Evolutionary conservation across 2,329 filamentous ascomycete genomes (phyloP).

Genomic region (Fusarium sarcochroum): DNA sequence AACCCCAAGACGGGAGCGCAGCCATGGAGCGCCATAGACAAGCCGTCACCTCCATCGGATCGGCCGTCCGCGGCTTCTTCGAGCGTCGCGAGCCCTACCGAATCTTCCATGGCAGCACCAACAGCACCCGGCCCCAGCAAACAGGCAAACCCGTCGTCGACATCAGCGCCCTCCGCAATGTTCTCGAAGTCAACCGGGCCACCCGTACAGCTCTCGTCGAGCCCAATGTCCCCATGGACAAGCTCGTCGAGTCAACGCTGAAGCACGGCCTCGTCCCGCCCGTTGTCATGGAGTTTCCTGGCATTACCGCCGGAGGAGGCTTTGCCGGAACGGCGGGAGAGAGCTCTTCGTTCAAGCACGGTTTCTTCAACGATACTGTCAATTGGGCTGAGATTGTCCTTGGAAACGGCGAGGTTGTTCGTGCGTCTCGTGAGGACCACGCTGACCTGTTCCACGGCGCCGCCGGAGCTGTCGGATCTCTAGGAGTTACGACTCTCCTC

Average conservation of each 20-base stretch:
- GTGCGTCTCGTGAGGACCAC: constrained; percentile 66
- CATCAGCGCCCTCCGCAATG: constrained; percentile 74
- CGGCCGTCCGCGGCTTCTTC: constrained; percentile 61
- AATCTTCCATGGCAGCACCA: constrained; percentile 83
- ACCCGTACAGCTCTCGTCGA: constrained; percentile 73
- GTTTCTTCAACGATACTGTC: constrained; percentile 75
- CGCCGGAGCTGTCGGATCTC: constrained; percentile 75
- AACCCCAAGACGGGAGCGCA: constrained; percentile 9
- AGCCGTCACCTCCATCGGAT: constrained; percentile 60
- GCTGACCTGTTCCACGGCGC: constrained; percentile 75
- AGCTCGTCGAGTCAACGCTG: constrained; percentile 70
- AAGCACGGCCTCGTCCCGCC: constrained; percentile 70
- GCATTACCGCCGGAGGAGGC: constrained; percentile 77
- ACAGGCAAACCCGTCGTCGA: constrained; percentile 71
- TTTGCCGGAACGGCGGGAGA: constrained; percentile 77
- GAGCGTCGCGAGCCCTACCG: constrained; percentile 69
- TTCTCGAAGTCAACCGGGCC: constrained; percentile 70
- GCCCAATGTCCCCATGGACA: constrained; percentile 79
- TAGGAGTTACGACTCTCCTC: constrained; percentile 76
- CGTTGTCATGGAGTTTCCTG: constrained; percentile 79
- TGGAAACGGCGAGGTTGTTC: constrained; percentile 69
- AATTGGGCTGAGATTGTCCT: constrained; percentile 75
- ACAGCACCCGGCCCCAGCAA: constrained; percentile 75
- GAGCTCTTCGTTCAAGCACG: constrained; percentile 76
- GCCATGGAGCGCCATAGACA: constrained; percentile 61